Evolutionary conservation across 2,329 filamentous ascomycete species (phyloP).

Genomic region (Fusarium floridanum): DNA sequence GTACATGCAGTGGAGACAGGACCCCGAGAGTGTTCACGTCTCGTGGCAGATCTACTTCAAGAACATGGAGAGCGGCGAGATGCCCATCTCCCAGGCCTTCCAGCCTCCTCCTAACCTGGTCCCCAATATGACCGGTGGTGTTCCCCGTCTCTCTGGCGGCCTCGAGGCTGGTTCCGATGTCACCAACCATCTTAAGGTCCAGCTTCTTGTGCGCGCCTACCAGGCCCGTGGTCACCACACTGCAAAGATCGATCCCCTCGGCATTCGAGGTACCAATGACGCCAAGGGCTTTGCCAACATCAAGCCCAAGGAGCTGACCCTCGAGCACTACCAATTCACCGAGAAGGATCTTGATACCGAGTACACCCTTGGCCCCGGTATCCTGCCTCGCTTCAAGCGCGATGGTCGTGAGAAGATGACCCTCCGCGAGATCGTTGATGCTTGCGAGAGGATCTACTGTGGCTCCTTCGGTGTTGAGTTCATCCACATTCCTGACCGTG

Average conservation of each 20-base stretch:
- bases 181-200: constrained; percentile 97
- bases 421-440: constrained; percentile 89
- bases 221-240: constrained; percentile 99
- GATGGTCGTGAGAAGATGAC: constrained; percentile 95
- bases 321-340: constrained; percentile 94
- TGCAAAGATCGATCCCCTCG: constrained; percentile 95
- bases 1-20: constrained; percentile 97
- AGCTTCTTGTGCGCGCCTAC: constrained; percentile 96
- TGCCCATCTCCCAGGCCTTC: constrained; percentile 98
- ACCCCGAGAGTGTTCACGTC: constrained; percentile 92
- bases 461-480: constrained; percentile 98
- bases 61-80: constrained; percentile 98
- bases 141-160: constrained; percentile 79
- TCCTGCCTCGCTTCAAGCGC: constrained; percentile 91
- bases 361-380: constrained; percentile 92
- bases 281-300: constrained; percentile 84
- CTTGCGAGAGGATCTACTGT: constrained; percentile 96
- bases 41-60: constrained; percentile 99
- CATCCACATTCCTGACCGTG: constrained; percentile 97
- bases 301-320: constrained; percentile 91
- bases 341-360: constrained; percentile 94
- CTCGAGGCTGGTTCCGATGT: constrained; percentile 82
- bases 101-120: constrained; percentile 94
- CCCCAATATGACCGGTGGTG: constrained; percentile 82
- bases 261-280: constrained; percentile 77